These are phyloP conservation scores for Punica granatum DNA, from an alignment of 345 rosid species.

Conservation along the genomic window DNA sequence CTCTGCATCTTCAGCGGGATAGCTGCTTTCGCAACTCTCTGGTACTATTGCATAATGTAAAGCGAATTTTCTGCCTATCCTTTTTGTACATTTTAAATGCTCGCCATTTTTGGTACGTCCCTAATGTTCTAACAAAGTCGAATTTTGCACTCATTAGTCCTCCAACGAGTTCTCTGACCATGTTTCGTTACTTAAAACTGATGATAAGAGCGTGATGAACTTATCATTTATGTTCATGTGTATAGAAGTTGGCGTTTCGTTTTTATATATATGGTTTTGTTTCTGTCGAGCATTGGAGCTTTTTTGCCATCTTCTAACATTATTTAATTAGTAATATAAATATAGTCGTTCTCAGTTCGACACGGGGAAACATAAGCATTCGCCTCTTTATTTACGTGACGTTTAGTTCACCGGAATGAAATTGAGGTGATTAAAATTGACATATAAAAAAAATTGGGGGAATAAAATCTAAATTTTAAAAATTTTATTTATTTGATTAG, in stretches of 20 bases:
- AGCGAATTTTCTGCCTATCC: not conserved
- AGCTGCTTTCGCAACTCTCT: slow-evolving; percentile 53
- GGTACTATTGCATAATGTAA: slow-evolving; percentile 55
- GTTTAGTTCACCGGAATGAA: no score
- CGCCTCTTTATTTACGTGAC: no score
- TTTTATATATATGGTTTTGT: not conserved
- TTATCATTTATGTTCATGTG: not conserved
- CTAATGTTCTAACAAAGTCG: not conserved
- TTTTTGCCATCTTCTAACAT: not conserved
- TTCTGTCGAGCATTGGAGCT: not conserved
- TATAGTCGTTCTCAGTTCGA: no score
- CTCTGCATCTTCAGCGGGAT: slow-evolving; percentile 54
- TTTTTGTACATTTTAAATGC: not conserved
- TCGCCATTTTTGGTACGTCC: not conserved
- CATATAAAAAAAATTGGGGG: no score
- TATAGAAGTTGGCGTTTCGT: no score
- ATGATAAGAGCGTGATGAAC: not conserved
- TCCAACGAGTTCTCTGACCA: not conserved
- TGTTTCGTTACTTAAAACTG: not conserved
- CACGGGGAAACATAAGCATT: no score
- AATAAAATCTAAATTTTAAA: no score
- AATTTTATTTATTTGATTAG: no score
- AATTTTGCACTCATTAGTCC: not conserved
- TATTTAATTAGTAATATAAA: no score
- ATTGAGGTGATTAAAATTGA: no score